These are phyloP conservation scores for Colletotrichum truncatum DNA, from an alignment of 2,329 filamentous ascomycete genomes.

Conservation along the genomic window DNA sequence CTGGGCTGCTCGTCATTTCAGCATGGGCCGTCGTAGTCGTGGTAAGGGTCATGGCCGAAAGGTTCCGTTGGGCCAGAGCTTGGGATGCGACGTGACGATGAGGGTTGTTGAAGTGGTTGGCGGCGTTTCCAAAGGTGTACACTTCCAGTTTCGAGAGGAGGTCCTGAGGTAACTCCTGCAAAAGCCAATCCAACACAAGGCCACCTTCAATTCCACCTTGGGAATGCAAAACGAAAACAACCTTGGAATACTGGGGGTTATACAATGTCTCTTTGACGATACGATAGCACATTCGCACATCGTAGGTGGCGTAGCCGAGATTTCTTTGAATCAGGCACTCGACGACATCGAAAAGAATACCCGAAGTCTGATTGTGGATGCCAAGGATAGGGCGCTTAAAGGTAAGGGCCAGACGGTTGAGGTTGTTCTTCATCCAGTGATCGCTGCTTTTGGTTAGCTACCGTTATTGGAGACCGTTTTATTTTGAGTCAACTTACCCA, in stretches of 20 bases:
- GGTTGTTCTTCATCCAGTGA: slow-evolving; percentile 75
- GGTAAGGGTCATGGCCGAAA: slow-evolving; percentile 31
- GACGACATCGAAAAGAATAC: slow-evolving; percentile 79
- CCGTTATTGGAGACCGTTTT: not conserved
- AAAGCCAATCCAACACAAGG: slow-evolving; percentile 79
- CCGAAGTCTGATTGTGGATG: slow-evolving; percentile 79
- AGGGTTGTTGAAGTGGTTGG: slow-evolving; percentile 86
- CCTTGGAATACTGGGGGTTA: slow-evolving; percentile 70
- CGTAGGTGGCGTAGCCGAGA: slow-evolving; percentile 75
- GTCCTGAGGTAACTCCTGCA: slow-evolving; percentile 75
- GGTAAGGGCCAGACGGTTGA: slow-evolving; percentile 76
- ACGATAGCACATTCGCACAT: slow-evolving; percentile 71
- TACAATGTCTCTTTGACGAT: slow-evolving; percentile 72
- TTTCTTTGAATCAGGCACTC: slow-evolving; percentile 83
- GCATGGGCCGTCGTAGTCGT: slow-evolving; percentile 19
- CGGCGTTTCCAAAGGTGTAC: slow-evolving; percentile 81
- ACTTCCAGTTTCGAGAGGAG: slow-evolving; percentile 76
- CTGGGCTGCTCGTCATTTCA: not conserved
- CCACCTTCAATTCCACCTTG: slow-evolving; percentile 81
- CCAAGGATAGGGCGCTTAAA: slow-evolving; percentile 78
- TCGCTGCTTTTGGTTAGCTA: slow-evolving; percentile 46
- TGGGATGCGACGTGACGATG: slow-evolving; percentile 40
- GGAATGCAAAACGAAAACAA: slow-evolving; percentile 79
- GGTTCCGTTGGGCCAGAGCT: slow-evolving; percentile 50
- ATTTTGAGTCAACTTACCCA: slow-evolving; percentile 53